Evolutionary conservation across 2,329 filamentous ascomycete genomes (phyloP).

Genomic region (Talaromyces piceae): DNA sequence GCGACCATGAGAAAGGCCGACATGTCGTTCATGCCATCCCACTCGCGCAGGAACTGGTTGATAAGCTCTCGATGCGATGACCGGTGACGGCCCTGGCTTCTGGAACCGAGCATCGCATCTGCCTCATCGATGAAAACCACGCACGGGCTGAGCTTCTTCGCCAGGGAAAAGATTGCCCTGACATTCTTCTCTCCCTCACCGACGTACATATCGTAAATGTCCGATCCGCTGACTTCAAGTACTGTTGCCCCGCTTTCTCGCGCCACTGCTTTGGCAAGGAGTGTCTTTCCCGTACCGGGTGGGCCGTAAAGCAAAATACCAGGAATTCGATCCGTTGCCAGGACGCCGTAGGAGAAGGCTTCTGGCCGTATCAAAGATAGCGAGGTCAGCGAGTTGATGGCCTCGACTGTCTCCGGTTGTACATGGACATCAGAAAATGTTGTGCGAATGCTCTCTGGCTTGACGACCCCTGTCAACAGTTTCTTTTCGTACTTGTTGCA

Average conservation of each 20-base stretch:
- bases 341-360: constrained; percentile 91
- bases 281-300: constrained; percentile 60
- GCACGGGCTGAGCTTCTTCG: constrained; percentile 83
- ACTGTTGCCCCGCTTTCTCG: constrained; percentile 60
- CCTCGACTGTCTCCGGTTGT: constrained; percentile 72
- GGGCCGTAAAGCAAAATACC: constrained; percentile 84
- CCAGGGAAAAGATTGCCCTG: constrained; percentile 80
- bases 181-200: constrained; percentile 97
- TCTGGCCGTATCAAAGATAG: constrained; percentile 81
- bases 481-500: constrained; percentile 75
- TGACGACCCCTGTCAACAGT: constrained; percentile 71
- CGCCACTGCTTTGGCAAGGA: constrained; percentile 57
- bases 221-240: constrained; percentile 80
- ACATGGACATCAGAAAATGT: constrained; percentile 85
- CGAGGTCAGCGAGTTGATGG: constrained; percentile 80
- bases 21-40: constrained; percentile 81
- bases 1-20: constrained; percentile 97
- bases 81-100: constrained; percentile 48
- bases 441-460: constrained; percentile 72
- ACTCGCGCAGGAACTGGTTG: constrained; percentile 94
- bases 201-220: constrained; percentile 93
- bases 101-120: constrained; percentile 79
- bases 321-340: constrained; percentile 83
- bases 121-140: constrained; percentile 97
- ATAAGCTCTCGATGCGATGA: constrained; percentile 79